Base-by-base conservation (phyloP, 2,329 filamentous ascomycete genomes). In the Talaromyces albobiverticillius region DNA sequence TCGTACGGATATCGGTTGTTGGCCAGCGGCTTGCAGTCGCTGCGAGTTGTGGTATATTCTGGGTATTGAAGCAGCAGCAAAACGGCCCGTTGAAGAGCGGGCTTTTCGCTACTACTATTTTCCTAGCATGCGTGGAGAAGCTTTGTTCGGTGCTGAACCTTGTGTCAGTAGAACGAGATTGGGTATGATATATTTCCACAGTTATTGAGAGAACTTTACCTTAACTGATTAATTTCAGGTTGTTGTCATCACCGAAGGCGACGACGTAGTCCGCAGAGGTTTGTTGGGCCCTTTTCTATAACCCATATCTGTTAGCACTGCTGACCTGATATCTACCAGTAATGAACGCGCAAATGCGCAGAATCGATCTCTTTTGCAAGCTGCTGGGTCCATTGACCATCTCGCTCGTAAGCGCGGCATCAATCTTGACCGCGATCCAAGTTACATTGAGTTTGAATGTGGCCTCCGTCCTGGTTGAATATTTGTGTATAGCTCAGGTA, bases 121-220 rank as follows among this genome's bases (percentile, higher is more conserved):
- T 82, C 0, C 70, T 89, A 42, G 85, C 85, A 0, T 88, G 86
- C 53, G 62, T 86, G 1, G 88, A 91, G 69, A 91, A 90, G 65
- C 68, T 89, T 8, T 78, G 76, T 13, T 78, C 84, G 1, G 77
- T 85, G 5, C 77, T 83, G 66, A 90, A 90, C 64, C 76, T 82
- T 0, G 81, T 90, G 1, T 76, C 87, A 0, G 79, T 91, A 0
- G 88, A 90, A 66, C 76, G 84, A 62, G 88, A 91, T 61, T 90
- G 87, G 87, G 70, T 75, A 58, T 47, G 67, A 23, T 10, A 4
- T 18, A 26, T 11, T 3, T 14, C n/a, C n/a, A n/a, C 34, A 23
- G 10, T 23, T 20, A 22, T 26, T 10, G 6, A 13, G 48, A 14
- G 26, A 22, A n/a, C n/a, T n/a, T n/a, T n/a, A 11, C 14, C 14